Percentiles rank a stretch among this genome's conserved stretches.
Conservation (phyloP, 2,329 filamentous ascomycete genomes). For the Apiospora saccharicola region DNA sequence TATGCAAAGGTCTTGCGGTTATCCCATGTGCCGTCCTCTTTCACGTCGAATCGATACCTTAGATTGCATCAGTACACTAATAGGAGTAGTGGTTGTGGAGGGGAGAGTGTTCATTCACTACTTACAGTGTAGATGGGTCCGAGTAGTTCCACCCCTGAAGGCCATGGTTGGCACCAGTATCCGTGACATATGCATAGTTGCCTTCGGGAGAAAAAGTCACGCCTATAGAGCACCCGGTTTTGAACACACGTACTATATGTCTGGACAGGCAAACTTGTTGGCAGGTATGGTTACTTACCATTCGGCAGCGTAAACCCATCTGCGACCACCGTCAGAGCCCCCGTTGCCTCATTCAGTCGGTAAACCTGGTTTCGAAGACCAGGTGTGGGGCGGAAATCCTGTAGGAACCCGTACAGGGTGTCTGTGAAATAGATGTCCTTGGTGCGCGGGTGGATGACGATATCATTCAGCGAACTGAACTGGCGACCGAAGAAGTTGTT, state of each 20-base stretch:
- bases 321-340: slow-evolving; percentile 61
- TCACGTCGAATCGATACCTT: slow-evolving; percentile 56
- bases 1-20: slow-evolving; percentile 65
- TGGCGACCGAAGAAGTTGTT: slow-evolving; percentile 67
- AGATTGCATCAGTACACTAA: neutral
- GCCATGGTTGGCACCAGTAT: slow-evolving; percentile 59
- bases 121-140: slow-evolving; percentile 56
- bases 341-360: slow-evolving; percentile 57
- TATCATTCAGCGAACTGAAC: slow-evolving; percentile 68
- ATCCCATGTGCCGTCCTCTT: slow-evolving; percentile 53
- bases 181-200: slow-evolving; percentile 60
- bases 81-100: neutral
- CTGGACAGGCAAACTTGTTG: neutral
- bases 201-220: slow-evolving; percentile 64
- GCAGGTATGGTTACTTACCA: slow-evolving; percentile 41
- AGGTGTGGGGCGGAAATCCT: slow-evolving; percentile 62
- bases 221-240: slow-evolving; percentile 40
- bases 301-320: slow-evolving; percentile 65
- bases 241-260: neutral
- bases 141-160: slow-evolving; percentile 52
- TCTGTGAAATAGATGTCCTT: slow-evolving; percentile 72
- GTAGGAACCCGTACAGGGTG: slow-evolving; percentile 63
- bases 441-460: slow-evolving; percentile 59
- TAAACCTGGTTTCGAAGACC: slow-evolving; percentile 66
- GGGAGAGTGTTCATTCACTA: neutral